Conservation (phyloP, 345 rosid species). For the Capsella bursapastoris region DNA sequence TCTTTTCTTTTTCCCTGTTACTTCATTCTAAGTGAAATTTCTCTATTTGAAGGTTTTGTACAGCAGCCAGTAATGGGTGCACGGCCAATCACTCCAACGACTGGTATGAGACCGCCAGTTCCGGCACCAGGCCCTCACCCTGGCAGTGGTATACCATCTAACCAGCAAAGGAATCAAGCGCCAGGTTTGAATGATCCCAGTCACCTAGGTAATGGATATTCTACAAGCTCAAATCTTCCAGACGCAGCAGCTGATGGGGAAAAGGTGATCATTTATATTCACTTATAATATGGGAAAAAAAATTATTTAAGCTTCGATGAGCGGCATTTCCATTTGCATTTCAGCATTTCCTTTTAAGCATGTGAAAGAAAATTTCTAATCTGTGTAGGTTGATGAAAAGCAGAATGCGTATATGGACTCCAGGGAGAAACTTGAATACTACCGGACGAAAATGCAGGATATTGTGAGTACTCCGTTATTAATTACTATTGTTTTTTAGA, state of each 20-base stretch:
- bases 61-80: constrained; percentile 66
- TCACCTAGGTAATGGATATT: constrained; percentile 52
- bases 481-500: constrained; percentile 29
- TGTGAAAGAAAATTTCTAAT: constrained; percentile 24
- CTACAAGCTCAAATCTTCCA: constrained; percentile 49
- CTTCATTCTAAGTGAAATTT: constrained; percentile 18
- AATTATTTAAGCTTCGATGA: constrained; percentile 3
- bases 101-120: constrained; percentile 76
- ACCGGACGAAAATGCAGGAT: constrained; percentile 93
- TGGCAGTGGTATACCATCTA: constrained; percentile 49
- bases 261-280: constrained; percentile 54
- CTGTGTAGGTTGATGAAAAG: constrained; percentile 61
- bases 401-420: constrained; percentile 79
- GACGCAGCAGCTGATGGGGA: constrained; percentile 56
- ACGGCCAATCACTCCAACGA: constrained; percentile 55
- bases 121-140: constrained; percentile 52
- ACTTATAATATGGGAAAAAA: not conserved
- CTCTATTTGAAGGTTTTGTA: constrained; percentile 61
- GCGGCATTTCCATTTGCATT: constrained; percentile 23
- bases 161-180: constrained; percentile 59
- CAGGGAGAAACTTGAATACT: constrained; percentile 90
- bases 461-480: constrained; percentile 70
- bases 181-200: constrained; percentile 59
- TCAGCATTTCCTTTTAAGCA: constrained; percentile 32
- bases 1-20: constrained; percentile 35